Base-by-base conservation (phyloP, 495 filamentous ascomycete species). In the Penicillium lagena region DNA sequence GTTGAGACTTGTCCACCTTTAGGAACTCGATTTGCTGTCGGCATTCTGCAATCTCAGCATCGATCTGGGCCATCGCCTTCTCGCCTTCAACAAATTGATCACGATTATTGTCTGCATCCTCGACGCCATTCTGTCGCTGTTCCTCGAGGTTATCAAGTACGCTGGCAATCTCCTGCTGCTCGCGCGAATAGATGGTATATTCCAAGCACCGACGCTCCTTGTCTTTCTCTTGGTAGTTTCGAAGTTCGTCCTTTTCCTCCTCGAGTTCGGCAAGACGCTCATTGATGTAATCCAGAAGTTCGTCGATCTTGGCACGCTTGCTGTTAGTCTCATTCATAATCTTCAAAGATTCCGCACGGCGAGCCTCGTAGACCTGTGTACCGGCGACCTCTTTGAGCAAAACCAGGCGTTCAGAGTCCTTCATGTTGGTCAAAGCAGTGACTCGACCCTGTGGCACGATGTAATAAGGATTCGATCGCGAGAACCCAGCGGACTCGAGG, bases 361-460 rank as follows among this genome's bases (percentile, higher is more conserved):
- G 81, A 32, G 89, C 85, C 64, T 99, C 93, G 64, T 99, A 99
- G 22, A 95, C 89, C 56, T 96, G 89, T 5, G 93, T 97, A 36
- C 93, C 93, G 2, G 93, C 94, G 14, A 99, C 94, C 55, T 99
- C 91, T 64, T 99, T 99, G 42, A 99, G 69, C 27, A 99, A 70
- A 40, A 83, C 88, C 48, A 99, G 61, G 41, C 93, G 77, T 55
- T 95, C 90, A 1, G 80, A 77, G 57, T 99, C 93, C 62, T 95
- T 95, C 94, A 96, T 97, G 57, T 96, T 99, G 14, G 93, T 99
- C 53, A 99, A 76, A 15, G 87, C 83, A 0, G 94, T 96, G 40
- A 99, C 90, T 47, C 94, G 86, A 29, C 93, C 93, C 59, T 99
- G 93, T 2, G 94, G 93, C 1, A 99, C 93, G 51, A 99, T 99